Conservation (phyloP, 2,329 filamentous ascomycete genomes). For the Talaromyces atroroseus region DNA sequence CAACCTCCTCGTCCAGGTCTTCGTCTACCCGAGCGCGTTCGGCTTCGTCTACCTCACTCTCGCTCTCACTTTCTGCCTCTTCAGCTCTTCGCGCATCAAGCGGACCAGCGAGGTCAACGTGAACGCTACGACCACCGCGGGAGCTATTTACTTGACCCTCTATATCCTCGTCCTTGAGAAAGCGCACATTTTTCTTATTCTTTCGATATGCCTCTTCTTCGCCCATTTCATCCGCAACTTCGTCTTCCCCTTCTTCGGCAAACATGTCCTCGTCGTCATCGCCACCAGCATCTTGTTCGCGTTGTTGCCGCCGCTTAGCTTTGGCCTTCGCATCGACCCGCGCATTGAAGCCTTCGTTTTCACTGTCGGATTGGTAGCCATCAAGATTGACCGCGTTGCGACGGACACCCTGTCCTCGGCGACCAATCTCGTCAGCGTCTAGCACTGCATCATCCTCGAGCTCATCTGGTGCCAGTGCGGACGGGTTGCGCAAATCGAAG, state of each 20-base stretch:
- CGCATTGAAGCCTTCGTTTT: slow-evolving; percentile 81
- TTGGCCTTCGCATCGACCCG: slow-evolving; percentile 59
- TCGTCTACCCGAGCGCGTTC: slow-evolving; percentile 65
- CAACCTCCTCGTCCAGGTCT: slow-evolving; percentile 80
- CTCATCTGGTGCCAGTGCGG: slow-evolving; percentile 77
- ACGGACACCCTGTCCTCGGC: slow-evolving; percentile 66
- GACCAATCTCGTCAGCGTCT: slow-evolving; percentile 87
- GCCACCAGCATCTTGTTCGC: slow-evolving; percentile 18
- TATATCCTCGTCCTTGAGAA: slow-evolving; percentile 61
- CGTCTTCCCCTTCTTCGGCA: slow-evolving; percentile 60
- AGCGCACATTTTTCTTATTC: slow-evolving; percentile 58
- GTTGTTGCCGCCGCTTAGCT: slow-evolving; percentile 23
- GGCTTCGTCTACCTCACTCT: slow-evolving; percentile 60
- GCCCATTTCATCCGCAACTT: slow-evolving; percentile 52
- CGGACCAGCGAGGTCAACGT: slow-evolving; percentile 47
- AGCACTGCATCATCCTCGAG: slow-evolving; percentile 70
- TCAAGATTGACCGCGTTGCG: slow-evolving; percentile 94
- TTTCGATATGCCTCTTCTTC: slow-evolving; percentile 49
- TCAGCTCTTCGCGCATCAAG: slow-evolving; percentile 35
- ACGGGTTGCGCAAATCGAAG: slow-evolving; percentile 93
- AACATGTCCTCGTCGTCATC: slow-evolving; percentile 70
- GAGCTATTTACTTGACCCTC: slow-evolving; percentile 71
- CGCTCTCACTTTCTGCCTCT: slow-evolving; percentile 52
- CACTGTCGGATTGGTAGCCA: slow-evolving; percentile 89
- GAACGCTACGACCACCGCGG: slow-evolving; percentile 66